Evolutionary conservation across 768 basidiomycete genomes (phyloP).

Genomic region (Leccinum variicolor): DNA sequence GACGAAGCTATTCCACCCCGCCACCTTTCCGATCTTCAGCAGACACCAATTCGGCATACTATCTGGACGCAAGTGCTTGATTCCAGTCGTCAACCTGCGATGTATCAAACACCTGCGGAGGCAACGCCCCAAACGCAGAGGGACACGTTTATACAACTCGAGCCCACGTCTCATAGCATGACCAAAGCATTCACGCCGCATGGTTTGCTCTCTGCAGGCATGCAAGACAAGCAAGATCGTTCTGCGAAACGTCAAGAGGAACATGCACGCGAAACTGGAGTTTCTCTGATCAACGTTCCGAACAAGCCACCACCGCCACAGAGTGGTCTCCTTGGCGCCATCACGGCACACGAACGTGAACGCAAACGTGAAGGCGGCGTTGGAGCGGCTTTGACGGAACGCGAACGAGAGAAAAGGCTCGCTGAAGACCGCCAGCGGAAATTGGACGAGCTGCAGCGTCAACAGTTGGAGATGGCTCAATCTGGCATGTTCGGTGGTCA

Average conservation of each 20-base stretch:
- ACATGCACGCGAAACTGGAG: constrained; percentile 86
- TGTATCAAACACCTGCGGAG: constrained; percentile 34
- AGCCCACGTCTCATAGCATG: constrained; percentile 65
- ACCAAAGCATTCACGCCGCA: constrained; percentile 95
- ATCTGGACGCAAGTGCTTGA: constrained; percentile 93
- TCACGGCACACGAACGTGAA: constrained; percentile 93
- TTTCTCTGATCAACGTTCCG: constrained; percentile 92
- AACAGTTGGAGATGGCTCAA: constrained; percentile 89
- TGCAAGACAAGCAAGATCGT: constrained; percentile 93
- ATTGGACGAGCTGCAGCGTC: constrained; percentile 85
- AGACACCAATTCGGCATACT: constrained; percentile 53
- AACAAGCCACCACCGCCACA: constrained; percentile 93
- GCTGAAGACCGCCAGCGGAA: constrained; percentile 93
- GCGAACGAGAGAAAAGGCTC: constrained; percentile 87
- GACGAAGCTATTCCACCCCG: constrained; percentile 55
- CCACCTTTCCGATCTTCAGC: constrained; percentile 51
- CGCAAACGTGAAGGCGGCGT: constrained; percentile 93
- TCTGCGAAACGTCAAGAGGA: constrained; percentile 96
- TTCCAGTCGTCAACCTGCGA: constrained; percentile 50
- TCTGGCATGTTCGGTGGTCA: constrained; percentile 66
- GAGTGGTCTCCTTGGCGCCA: constrained; percentile 92
- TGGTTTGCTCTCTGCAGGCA: constrained; percentile 89
- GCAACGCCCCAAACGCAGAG: constrained; percentile 29
- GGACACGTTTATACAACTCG: constrained; percentile 74
- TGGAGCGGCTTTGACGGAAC: constrained; percentile 91